Conservation (phyloP, 169 alveolate species). For the Plasmodium knowlesi region DNA sequence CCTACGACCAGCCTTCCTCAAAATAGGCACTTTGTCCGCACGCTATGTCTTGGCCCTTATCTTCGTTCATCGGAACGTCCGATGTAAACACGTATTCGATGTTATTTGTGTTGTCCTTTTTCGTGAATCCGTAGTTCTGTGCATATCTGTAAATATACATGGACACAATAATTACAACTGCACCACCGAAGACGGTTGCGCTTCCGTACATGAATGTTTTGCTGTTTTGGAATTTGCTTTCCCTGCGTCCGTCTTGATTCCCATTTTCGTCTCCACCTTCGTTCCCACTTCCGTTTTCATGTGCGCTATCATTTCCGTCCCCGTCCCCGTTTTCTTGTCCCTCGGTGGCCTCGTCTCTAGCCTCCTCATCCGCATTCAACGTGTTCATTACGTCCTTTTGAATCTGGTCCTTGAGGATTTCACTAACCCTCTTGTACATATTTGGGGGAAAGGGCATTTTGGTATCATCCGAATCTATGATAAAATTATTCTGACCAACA, state of each 20-base stretch:
- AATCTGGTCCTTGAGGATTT: conserved; percentile 15
- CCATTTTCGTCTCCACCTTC: neutral
- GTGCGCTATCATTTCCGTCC: neutral
- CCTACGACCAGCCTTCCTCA: conserved; percentile 49
- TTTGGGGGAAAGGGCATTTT: conserved; percentile 21
- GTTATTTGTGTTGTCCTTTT: neutral
- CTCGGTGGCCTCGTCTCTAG: neutral
- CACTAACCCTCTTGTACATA: conserved; percentile 13
- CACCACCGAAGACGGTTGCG: conserved; percentile 30
- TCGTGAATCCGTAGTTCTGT: neutral
- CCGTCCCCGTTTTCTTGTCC: neutral
- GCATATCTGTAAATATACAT: conserved; percentile 5
- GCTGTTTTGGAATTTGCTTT: neutral
- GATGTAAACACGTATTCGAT: conserved; percentile 9
- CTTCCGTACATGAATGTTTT: conserved; percentile 40
- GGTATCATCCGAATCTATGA: conserved; percentile 50
- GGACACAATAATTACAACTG: conserved; percentile 13
- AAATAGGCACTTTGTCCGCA: conserved; percentile 22
- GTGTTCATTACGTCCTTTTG: conserved; percentile 33
- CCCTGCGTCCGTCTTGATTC: neutral
- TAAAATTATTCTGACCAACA: conserved; percentile 63
- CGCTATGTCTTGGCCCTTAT: conserved; percentile 8
- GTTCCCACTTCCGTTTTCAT: neutral
- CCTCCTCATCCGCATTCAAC: neutral
- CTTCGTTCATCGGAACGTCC: neutral